Conservation (phyloP, 2,329 filamentous ascomycete species). For the Ascochyta pisi region DNA sequence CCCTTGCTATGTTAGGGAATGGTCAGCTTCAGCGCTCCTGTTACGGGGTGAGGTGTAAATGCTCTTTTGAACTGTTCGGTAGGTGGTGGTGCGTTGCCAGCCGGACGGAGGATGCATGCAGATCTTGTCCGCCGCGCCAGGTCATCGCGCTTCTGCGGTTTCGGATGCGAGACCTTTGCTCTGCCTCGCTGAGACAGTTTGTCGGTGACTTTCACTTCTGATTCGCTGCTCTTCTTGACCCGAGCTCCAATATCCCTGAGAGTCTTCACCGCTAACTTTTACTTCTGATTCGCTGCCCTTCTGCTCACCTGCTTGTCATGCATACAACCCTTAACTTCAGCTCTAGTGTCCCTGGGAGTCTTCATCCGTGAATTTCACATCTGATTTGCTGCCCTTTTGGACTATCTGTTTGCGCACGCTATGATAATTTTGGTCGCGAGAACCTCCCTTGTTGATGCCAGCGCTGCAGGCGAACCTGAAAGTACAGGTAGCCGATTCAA, state of each 20-base stretch:
- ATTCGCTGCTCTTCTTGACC: constrained; percentile 21
- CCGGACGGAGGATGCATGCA: constrained; percentile 42
- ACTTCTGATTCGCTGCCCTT: constrained; percentile 47
- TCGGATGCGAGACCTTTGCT: constrained; percentile 26
- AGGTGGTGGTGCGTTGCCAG: no score
- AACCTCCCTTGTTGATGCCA: constrained; percentile 28
- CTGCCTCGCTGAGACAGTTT: no score
- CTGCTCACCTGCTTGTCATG: background rate
- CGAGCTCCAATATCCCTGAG: constrained; percentile 45
- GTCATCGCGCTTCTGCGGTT: constrained; percentile 48
- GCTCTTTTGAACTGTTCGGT: no score
- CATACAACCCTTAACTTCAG: no score
- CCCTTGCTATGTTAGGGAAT: no score
- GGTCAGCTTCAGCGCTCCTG: no score
- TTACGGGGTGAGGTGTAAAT: no score
- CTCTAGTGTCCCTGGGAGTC: no score
- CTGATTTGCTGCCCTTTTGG: background rate
- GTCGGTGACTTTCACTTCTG: no score
- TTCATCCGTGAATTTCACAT: no score
- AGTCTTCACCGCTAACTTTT: constrained; percentile 46
- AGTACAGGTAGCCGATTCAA: no score
- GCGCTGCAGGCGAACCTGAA: constrained; percentile 17
- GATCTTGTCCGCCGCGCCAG: constrained; percentile 51
- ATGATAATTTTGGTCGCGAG: constrained; percentile 16
- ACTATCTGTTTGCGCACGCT: no score